Percentiles rank a stretch among this genome's conserved stretches.
Conservation (phyloP, 805 yeast species). For the Candida tammaniensis region DNA sequence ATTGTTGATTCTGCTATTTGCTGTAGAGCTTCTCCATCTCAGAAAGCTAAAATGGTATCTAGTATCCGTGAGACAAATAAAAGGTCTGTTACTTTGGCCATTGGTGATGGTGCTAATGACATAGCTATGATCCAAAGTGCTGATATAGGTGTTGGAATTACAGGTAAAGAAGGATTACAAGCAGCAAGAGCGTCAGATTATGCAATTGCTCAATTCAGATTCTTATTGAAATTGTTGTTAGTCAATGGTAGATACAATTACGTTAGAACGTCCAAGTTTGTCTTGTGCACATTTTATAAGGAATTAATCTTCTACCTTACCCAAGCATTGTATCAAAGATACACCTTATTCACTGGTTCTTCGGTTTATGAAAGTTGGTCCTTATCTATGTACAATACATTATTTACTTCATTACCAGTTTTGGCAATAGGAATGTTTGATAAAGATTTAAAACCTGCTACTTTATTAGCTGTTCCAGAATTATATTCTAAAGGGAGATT, state of each 20-base stretch:
- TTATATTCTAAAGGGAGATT: constrained; percentile 74
- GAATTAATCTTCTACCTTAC: constrained; percentile 87
- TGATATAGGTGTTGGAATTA: constrained; percentile 95
- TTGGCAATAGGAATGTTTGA: constrained; percentile 94
- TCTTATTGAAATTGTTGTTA: constrained; percentile 71
- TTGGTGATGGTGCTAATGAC: constrained; percentile 99
- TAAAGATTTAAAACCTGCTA: constrained; percentile 83
- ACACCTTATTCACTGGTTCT: constrained; percentile 87
- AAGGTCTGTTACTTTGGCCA: constrained; percentile 80
- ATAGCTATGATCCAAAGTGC: constrained; percentile 99
- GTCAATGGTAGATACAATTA: constrained; percentile 98
- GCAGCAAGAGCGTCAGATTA: constrained; percentile 96
- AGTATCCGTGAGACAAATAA: constrained; percentile 71
- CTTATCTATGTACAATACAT: constrained; percentile 92
- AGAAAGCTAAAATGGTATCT: constrained; percentile 86
- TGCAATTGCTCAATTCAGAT: constrained; percentile 92
- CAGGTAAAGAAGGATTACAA: constrained; percentile 95
- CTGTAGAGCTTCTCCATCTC: constrained; percentile 96
- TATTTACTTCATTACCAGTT: constrained; percentile 91
- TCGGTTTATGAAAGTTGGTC: constrained; percentile 96
- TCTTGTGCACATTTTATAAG: constrained; percentile 90
- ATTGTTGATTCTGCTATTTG: constrained; percentile 88
- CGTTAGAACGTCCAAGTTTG: constrained; percentile 86
- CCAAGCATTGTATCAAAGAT: constrained; percentile 82
- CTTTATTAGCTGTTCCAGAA: constrained; percentile 89